Conservation (phyloP, 371 early-diverging fungal species). For the Mortierella sp. region DNA sequence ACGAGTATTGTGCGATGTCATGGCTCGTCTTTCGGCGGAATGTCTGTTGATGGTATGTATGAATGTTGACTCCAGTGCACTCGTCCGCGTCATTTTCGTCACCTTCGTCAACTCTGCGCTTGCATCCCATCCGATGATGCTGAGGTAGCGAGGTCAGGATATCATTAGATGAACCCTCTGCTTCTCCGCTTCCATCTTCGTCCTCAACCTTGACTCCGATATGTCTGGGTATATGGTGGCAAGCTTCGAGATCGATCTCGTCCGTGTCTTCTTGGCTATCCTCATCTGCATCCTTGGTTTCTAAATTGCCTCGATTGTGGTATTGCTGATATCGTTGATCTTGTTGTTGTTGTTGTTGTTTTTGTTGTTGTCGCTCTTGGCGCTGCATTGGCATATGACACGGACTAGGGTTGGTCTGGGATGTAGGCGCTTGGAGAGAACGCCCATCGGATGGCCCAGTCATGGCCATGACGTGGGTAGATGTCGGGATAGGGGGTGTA, state of each 20-base stretch:
- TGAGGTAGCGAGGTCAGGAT: slow-evolving; percentile 11
- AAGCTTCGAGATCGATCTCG: slow-evolving; percentile 36
- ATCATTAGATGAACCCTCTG: slow-evolving; percentile 4
- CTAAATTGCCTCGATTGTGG: slow-evolving; percentile 6
- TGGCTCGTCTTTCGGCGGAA: slow-evolving; percentile 53
- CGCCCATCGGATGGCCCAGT: slow-evolving; percentile 6
- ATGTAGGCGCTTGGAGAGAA: neutral
- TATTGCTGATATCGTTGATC: slow-evolving; percentile 18
- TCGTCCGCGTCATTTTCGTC: slow-evolving; percentile 21
- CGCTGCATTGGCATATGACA: neutral
- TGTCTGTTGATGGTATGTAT: slow-evolving; percentile 19
- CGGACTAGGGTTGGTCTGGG: neutral
- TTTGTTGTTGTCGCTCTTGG: slow-evolving; percentile 10
- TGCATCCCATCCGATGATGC: slow-evolving; percentile 10
- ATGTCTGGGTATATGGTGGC: slow-evolving; percentile 4
- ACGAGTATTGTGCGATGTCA: slow-evolving; percentile 14
- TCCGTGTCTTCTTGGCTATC: slow-evolving; percentile 35
- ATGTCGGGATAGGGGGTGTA: too few species aligned
- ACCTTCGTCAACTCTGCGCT: slow-evolving; percentile 26
- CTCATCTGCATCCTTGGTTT: slow-evolving; percentile 14
- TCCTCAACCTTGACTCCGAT: slow-evolving; percentile 2
- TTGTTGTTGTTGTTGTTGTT: slow-evolving; percentile 3
- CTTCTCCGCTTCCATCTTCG: neutral
- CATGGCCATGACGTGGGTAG: slow-evolving; percentile 24
- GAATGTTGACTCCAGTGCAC: too few species aligned